Percentiles rank a stretch among this genome's conserved stretches.
Evolutionary conservation across 805 yeast genomes (phyloP).

Genomic region (Candida methanosorbosa): DNA sequence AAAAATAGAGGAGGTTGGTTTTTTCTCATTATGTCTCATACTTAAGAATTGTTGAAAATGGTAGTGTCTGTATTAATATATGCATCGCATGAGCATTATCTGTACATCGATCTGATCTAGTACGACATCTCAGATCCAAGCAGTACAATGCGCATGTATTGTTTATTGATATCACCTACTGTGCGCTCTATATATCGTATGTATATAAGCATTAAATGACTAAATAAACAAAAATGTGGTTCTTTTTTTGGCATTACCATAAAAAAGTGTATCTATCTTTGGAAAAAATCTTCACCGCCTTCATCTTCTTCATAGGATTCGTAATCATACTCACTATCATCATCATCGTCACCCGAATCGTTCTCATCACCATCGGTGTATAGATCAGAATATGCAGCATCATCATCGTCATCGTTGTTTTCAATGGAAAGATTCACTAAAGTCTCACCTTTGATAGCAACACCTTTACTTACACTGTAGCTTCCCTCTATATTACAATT

Average conservation of each 20-base stretch:
- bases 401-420: slow-evolving; percentile 19
- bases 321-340: slow-evolving; percentile 32
- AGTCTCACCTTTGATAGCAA: slow-evolving; percentile 31
- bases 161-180: too few species aligned
- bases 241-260: background rate
- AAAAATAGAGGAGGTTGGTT: background rate
- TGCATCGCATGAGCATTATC: too few species aligned
- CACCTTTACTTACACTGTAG: slow-evolving; percentile 54
- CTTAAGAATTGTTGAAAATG: too few species aligned
- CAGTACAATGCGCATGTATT: too few species aligned
- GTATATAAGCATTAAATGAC: too few species aligned
- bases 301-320: slow-evolving; percentile 55
- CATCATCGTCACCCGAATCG: slow-evolving; percentile 32
- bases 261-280: slow-evolving; percentile 5
- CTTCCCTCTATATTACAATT: slow-evolving; percentile 84
- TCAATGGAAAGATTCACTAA: slow-evolving; percentile 27
- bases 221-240: too few species aligned
- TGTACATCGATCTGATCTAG: too few species aligned
- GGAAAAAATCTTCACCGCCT: slow-evolving; percentile 30
- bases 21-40: too few species aligned
- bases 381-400: slow-evolving; percentile 3
- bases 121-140: too few species aligned
- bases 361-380: slow-evolving; percentile 9
- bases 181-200: too few species aligned
- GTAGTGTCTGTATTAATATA: too few species aligned